These are phyloP conservation scores for Colletotrichum tanaceti DNA, from an alignment of 2,329 filamentous ascomycete species.

Conservation along the genomic window DNA sequence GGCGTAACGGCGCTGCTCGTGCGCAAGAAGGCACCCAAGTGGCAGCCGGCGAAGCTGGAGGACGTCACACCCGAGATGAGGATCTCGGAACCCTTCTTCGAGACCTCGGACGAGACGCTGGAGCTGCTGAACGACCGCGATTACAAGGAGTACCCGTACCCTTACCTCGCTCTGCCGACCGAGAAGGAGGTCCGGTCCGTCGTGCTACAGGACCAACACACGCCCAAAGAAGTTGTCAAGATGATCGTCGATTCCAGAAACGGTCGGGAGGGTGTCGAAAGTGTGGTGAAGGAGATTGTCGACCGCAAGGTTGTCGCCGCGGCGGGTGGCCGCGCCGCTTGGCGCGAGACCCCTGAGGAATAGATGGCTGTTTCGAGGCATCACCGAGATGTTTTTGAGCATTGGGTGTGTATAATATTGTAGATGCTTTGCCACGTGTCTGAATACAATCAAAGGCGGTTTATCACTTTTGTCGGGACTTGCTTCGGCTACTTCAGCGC, in stretches of 20 bases:
- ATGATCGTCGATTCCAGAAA: conserved; percentile 70
- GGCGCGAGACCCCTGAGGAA: conserved; percentile 46
- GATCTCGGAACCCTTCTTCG: conserved; percentile 77
- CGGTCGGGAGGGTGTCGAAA: conserved; percentile 75
- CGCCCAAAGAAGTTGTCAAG: conserved; percentile 69
- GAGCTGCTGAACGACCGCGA: conserved; percentile 70
- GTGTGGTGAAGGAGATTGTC: conserved; percentile 77
- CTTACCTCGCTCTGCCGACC: conserved; percentile 75
- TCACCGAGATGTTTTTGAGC: conserved; percentile 14
- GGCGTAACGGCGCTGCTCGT: conserved; percentile 87
- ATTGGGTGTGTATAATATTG: conserved; percentile 38
- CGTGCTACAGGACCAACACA: conserved; percentile 55
- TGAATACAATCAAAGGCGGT: conserved; percentile 29
- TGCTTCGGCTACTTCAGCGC: not conserved
- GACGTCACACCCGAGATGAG: conserved; percentile 67
- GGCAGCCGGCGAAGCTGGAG: conserved; percentile 80
- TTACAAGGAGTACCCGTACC: conserved; percentile 80
- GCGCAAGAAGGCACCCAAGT: conserved; percentile 75
- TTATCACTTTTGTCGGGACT: not conserved
- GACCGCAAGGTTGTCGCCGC: conserved; percentile 68
- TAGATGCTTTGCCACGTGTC: conserved; percentile 37
- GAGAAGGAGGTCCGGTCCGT: conserved; percentile 70
- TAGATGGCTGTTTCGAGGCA: conserved; percentile 12
- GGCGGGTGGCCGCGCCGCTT: conserved; percentile 56
- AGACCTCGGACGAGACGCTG: conserved; percentile 59